Evolutionary conservation across 768 basidiomycete genomes (phyloP), one percentile per base, ranked within the genome.

Genomic region (Kwoniella sp.): DNA sequence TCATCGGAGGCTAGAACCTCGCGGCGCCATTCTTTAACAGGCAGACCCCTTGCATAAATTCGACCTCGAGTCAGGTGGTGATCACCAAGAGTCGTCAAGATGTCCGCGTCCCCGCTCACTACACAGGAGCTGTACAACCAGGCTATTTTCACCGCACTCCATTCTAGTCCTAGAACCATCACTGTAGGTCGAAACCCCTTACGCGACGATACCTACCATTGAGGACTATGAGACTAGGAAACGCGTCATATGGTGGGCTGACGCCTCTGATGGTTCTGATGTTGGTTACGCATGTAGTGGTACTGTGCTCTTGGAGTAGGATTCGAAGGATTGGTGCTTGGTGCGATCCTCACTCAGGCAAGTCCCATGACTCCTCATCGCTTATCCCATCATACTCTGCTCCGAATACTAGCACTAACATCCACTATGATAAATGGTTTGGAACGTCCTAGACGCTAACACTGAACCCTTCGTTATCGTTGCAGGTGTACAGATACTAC

Each of bases 271-370:
- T 34, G 34, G 34, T 34, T 9, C 15, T 45, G 41, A 45, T 13
- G 13, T 5, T 34, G 34, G 34, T 34, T 9, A 3, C 20, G 41
- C 9, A 41, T 25, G 34, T 7, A 62, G 61, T 62, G 51, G 52
- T 54, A 37, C 51, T 62, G 61, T 26, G 50, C 51, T n/a, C 51
- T 62, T 7, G 61, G 61, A 1, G 17, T 62, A 15, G 61, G 34
- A 8, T 47, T 62, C 23, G 61, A 62, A 45, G 61, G 61, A 2
- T 29, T 62, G 34, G 45, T 62, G 1, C 12, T 62, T 2, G 61
- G 61, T 20, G 61, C 53, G 11, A 62, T 62, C 38, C 26, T 62
- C 17, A 38, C 61, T 41, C 61, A 62, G 37, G 61, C 55, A 45
- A 38, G 61, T 55, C 13, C 9, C 15, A 3, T n/a, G 2, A 15